These are phyloP conservation scores for Mycena sanguinolenta DNA, from an alignment of 768 basidiomycete species.

Conservation along the genomic window DNA sequence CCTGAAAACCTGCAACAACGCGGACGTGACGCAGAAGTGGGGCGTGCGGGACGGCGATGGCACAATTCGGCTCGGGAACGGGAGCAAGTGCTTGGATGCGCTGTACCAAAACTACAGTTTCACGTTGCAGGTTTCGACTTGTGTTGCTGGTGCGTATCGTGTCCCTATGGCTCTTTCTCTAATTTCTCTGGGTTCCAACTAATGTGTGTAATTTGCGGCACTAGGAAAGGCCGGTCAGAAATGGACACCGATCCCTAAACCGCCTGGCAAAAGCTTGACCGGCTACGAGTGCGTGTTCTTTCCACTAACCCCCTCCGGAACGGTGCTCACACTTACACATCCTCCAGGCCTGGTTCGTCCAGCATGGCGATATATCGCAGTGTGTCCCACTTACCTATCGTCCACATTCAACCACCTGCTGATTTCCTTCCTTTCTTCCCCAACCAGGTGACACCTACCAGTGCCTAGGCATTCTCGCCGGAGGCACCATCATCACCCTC, in stretches of 20 bases:
- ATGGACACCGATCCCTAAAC: neutral
- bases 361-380: neutral
- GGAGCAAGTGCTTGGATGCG: neutral
- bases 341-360: neutral
- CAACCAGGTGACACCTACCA: too few relatives aligned
- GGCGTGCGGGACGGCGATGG: neutral
- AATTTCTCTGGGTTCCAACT: neutral
- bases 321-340: neutral
- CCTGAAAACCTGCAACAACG: neutral
- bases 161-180: neutral
- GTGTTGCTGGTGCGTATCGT: neutral
- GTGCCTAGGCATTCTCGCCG: too few relatives aligned
- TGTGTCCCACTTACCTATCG: too few relatives aligned
- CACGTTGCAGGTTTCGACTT: neutral
- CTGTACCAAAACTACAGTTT: neutral
- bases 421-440: too few relatives aligned
- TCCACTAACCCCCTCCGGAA: neutral
- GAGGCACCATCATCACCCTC: too few relatives aligned
- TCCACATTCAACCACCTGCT: too few relatives aligned
- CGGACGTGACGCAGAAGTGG: constrained; percentile 2
- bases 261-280: neutral
- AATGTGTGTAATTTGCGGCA: neutral
- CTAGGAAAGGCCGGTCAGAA: neutral
- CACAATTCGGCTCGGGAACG: constrained; percentile 6
- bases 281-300: constrained; percentile 2